phyloP scores from a whole-genome alignment of 2,329 filamentous ascomycete species.

The Colletotrichum zoysiae region DNA sequence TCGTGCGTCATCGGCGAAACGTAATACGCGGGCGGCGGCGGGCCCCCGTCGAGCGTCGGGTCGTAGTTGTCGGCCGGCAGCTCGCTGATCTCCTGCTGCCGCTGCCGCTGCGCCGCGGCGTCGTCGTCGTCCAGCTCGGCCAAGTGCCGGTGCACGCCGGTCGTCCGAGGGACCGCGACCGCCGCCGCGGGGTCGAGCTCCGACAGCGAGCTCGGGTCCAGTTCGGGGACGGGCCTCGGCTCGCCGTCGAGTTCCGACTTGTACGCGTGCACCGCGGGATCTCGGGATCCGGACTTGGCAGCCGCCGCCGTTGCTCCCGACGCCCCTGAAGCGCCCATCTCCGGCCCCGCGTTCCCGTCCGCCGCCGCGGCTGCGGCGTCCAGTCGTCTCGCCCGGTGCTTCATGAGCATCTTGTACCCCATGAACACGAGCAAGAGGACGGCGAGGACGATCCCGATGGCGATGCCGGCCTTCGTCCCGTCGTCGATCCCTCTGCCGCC shows the following conservation, averaged over 20 bases:
- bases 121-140: slow-evolving; percentile 27
- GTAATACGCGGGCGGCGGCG: slow-evolving; percentile 29
- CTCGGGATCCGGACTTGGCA: not conserved
- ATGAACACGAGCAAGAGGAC: slow-evolving; percentile 26
- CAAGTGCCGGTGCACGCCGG: slow-evolving; percentile 7
- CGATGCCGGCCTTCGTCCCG: slow-evolving; percentile 34
- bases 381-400: slow-evolving; percentile 13
- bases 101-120: not conserved
- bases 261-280: slow-evolving; percentile 15
- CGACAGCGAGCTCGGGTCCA: slow-evolving; percentile 20
- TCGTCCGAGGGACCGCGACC: not conserved
- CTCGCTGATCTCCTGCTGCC: slow-evolving; percentile 33
- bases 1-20: slow-evolving; percentile 17
- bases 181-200: slow-evolving; percentile 35
- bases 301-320: not conserved
- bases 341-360: slow-evolving; percentile 5
- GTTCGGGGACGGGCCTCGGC: slow-evolving; percentile 16
- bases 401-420: slow-evolving; percentile 24
- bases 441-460: slow-evolving; percentile 28
- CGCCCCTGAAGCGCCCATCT: slow-evolving; percentile 12
- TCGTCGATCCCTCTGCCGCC: slow-evolving; percentile 14
- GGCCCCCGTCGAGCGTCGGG: slow-evolving; percentile 1
- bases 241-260: slow-evolving; percentile 37
- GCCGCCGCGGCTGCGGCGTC: not conserved
- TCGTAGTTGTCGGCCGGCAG: slow-evolving; percentile 35